A percentile compares a stretch with the other conserved stretches of the same genome.
Evolutionary conservation across 2,329 filamentous ascomycete genomes (phyloP).

Genomic region (Hypoxylon sp.): DNA sequence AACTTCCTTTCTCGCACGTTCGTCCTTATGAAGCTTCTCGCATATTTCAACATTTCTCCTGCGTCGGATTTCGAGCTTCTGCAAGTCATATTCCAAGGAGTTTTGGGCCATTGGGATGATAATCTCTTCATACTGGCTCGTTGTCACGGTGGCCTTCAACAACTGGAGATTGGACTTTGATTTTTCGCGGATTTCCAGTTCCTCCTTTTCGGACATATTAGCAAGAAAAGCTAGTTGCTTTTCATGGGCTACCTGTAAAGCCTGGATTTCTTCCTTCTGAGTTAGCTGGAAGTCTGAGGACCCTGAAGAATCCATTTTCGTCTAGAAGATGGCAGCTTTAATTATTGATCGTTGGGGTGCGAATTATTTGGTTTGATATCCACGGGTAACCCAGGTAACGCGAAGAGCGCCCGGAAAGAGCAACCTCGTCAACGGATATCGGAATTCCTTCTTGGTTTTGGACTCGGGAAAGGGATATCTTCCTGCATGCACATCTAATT

Average conservation of each 20-base stretch:
- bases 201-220: constrained; percentile 23
- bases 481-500: background rate
- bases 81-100: constrained; percentile 22
- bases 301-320: constrained; percentile 22
- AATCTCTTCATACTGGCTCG: constrained; percentile 18
- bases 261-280: constrained; percentile 24
- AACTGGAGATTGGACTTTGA: constrained; percentile 13
- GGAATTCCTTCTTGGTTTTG: background rate
- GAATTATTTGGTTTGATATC: background rate
- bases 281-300: constrained; percentile 3
- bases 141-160: constrained; percentile 23
- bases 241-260: constrained; percentile 29
- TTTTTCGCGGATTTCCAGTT: constrained; percentile 13
- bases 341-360: background rate
- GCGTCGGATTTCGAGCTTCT: constrained; percentile 11
- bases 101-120: constrained; percentile 32
- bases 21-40: constrained; percentile 18
- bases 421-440: background rate
- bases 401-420: background rate
- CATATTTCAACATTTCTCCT: constrained; percentile 5
- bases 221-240: constrained; percentile 25
- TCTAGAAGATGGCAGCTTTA: background rate
- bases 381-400: background rate
- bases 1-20: constrained; percentile 12
- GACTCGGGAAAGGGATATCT: background rate